Percentiles rank a stretch among this genome's conserved stretches.
Conservation (phyloP, 306 rosid species). For the Vachellia pachyceras region DNA sequence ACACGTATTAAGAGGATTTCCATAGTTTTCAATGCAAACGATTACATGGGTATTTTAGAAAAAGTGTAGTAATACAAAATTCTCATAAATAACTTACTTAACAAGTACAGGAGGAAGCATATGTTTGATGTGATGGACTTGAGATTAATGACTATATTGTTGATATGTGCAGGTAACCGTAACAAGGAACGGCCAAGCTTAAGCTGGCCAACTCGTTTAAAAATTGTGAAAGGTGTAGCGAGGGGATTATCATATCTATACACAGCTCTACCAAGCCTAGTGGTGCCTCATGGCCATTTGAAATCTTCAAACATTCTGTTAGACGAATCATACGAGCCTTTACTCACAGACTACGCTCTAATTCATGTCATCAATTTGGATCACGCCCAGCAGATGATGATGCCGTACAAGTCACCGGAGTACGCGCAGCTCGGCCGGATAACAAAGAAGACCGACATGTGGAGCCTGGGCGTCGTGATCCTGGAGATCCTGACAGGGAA, state of each 20-base stretch:
- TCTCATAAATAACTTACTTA: too few relatives aligned
- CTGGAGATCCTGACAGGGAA: slow-evolving; percentile 79
- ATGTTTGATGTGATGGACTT: too few relatives aligned
- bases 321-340: slow-evolving; percentile 65
- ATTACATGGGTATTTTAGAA: too few relatives aligned
- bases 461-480: slow-evolving; percentile 87
- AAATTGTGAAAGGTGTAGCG: slow-evolving; percentile 77
- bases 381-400: slow-evolving; percentile 68
- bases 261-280: slow-evolving; percentile 62
- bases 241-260: slow-evolving; percentile 73
- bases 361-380: slow-evolving; percentile 69
- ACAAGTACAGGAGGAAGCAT: too few relatives aligned
- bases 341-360: slow-evolving; percentile 73
- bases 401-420: slow-evolving; percentile 95
- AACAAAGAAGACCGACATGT: slow-evolving; percentile 82
- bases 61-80: too few relatives aligned
- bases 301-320: slow-evolving; percentile 91
- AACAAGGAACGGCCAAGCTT: slow-evolving; percentile 56
- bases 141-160: neutral
- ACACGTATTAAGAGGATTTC: too few relatives aligned
- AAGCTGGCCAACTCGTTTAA: slow-evolving; percentile 81
- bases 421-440: slow-evolving; percentile 73
- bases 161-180: neutral
- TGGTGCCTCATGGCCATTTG: slow-evolving; percentile 85
- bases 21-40: too few relatives aligned